Percentiles rank a stretch among this genome's conserved stretches.
Conservation (phyloP, 2,329 filamentous ascomycete genomes). For the Ilyonectria sp. region DNA sequence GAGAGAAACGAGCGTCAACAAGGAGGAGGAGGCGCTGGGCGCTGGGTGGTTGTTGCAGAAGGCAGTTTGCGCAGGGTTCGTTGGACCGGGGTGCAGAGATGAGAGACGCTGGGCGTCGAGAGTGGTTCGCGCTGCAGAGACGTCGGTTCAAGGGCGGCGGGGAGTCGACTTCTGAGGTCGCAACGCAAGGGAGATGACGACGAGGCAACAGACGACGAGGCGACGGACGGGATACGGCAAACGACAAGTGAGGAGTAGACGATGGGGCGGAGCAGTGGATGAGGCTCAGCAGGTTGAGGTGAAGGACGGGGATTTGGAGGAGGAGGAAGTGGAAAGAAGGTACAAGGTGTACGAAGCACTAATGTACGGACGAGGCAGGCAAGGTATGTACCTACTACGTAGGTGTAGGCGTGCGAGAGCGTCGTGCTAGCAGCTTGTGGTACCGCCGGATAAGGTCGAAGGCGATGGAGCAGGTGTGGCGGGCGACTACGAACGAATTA, state of each 20-base stretch:
- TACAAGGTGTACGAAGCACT: conserved; percentile 19
- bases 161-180: neutral
- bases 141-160: conserved; percentile 8
- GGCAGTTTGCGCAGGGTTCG: conserved; percentile 31
- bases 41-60: conserved; percentile 30
- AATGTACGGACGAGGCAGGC: too few species aligned
- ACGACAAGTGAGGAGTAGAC: neutral
- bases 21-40: conserved; percentile 34
- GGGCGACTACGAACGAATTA: conserved; percentile 43
- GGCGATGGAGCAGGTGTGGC: conserved; percentile 40
- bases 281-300: conserved; percentile 24
- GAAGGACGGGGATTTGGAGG: conserved; percentile 2
- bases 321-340: conserved; percentile 12
- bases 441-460: conserved; percentile 44
- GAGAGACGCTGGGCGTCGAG: neutral
- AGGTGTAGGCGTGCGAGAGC: conserved; percentile 7
- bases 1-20: conserved; percentile 43
- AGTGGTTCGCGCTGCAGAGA: conserved; percentile 8
- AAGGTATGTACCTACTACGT: too few species aligned
- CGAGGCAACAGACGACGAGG: conserved; percentile 7
- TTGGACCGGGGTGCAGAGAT: conserved; percentile 28
- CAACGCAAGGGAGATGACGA: conserved; percentile 1
- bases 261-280: conserved; percentile 12
- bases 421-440: conserved; percentile 27
- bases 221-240: neutral